Evolutionary conservation across 208 protist species (phyloP), one percentile per base, ranked within the genome.

Genomic region (Acanthamoeba sp.): DNA sequence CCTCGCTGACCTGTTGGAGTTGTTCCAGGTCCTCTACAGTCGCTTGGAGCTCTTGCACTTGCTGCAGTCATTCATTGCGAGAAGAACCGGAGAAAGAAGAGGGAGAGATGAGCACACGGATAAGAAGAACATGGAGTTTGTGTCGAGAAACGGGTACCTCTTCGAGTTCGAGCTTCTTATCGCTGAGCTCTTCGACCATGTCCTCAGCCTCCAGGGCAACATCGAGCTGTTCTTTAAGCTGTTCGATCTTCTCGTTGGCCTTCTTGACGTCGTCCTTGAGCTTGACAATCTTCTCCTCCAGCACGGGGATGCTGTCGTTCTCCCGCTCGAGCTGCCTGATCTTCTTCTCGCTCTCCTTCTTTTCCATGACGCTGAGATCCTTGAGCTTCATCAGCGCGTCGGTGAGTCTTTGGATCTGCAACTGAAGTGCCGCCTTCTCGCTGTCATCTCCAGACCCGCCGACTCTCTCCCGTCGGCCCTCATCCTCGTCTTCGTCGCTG

Each of bases 251-350:
- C 27, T 93, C 90, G 52, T 78, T 84, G 29, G 38, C n/a, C 55
- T 93, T 84, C 90, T 93, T 93, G 22, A 93, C 24, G 20, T 93
- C 90, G 22, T 93, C 90, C 69, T 93, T 93, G 32, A 93, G 90
- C 69, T 84, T 93, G 69, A 34, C 66, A 29, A 93, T 84, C 40
- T 93, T 93, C 10, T 93, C 90, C 34, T 93, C 90, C 24, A 93
- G 69, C 22, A 93, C 69, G 34, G 90, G 90, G 55, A 93, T 93
- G n/a, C 16, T 64, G 40, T 34, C 64, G 48, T 93, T 93, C 66
- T 93, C 90, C n/a, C 90, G 36, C 71, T 93, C 66, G 29, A 93
- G 36, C 45, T 78, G 34, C n/a, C 48, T 80, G 27, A 93, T 93
- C 32, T n/a, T 78, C 71, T 93, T 93, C 42, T 93, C 90, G 50